Percentiles rank a stretch among this genome's conserved stretches.
These are phyloP conservation scores for Rhizopogon sp. DNA, from an alignment of 768 basidiomycete genomes.

Conservation along the genomic window DNA sequence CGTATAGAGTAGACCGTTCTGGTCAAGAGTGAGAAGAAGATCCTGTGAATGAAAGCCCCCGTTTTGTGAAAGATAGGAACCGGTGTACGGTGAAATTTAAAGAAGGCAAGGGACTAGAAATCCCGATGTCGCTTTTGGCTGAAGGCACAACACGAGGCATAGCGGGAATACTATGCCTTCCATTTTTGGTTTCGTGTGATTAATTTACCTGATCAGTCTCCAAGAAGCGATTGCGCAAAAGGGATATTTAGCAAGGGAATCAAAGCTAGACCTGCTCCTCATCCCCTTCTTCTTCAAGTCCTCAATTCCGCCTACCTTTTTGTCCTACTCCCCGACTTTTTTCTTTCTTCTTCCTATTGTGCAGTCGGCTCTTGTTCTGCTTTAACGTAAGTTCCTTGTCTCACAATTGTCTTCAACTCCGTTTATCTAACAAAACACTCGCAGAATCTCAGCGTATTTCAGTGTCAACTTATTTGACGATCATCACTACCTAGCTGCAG, in stretches of 20 bases:
- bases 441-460: constrained; percentile 27
- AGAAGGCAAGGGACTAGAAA: constrained; percentile 27
- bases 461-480: constrained; percentile 26
- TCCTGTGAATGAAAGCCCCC: constrained; percentile 21
- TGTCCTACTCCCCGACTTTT: constrained; percentile 36
- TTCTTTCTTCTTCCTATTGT: constrained; percentile 28
- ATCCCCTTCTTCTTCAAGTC: constrained; percentile 14
- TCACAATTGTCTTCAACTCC: constrained; percentile 1
- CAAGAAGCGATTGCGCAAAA: constrained; percentile 2
- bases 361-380: constrained; percentile 28
- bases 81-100: constrained; percentile 3
- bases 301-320: constrained; percentile 26
- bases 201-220: constrained; percentile 4
- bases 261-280: constrained; percentile 17
- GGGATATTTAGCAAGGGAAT: constrained; percentile 29
- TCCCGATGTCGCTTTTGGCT: constrained; percentile 14
- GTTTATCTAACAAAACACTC: constrained; percentile 5
- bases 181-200: constrained; percentile 8
- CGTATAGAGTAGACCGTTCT: neutral
- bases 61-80: constrained; percentile 9
- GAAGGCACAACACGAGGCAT: constrained; percentile 25
- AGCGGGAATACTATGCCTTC: constrained; percentile 17
- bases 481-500: constrained; percentile 38
- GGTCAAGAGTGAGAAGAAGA: constrained; percentile 16
- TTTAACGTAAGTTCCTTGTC: constrained; percentile 25